A percentile compares a stretch with the other conserved stretches of the same genome.
phyloP scores from a whole-genome alignment of 805 yeast species.

The Candida lessepsii region DNA sequence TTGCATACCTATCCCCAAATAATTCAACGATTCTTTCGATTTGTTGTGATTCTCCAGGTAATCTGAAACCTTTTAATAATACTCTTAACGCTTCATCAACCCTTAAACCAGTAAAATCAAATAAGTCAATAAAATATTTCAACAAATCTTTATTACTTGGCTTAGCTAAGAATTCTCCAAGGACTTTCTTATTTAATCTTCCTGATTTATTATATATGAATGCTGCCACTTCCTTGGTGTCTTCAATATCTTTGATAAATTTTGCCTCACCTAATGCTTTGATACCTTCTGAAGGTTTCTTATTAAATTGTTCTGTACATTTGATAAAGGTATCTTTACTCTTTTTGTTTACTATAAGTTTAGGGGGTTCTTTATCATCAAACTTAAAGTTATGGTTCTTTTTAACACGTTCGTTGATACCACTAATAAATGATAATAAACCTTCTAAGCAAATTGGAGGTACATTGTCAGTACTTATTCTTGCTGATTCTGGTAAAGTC shows the following conservation, averaged over 20 bases:
- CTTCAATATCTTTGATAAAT: constrained; percentile 51
- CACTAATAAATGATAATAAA: constrained; percentile 64
- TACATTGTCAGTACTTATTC: constrained; percentile 74
- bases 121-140: constrained; percentile 59
- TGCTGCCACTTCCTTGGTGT: constrained; percentile 62
- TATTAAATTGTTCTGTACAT: constrained; percentile 75
- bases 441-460: constrained; percentile 96
- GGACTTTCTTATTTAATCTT: constrained; percentile 77
- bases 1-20: constrained; percentile 78
- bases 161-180: constrained; percentile 85
- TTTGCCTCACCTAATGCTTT: constrained; percentile 60
- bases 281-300: constrained; percentile 75
- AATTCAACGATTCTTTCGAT: constrained; percentile 88
- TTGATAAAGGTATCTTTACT: constrained; percentile 73
- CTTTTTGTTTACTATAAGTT: constrained; percentile 42
- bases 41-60: constrained; percentile 97
- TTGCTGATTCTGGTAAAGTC: constrained; percentile 83
- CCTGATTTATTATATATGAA: constrained; percentile 79
- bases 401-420: constrained; percentile 54
- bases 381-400: constrained; percentile 4
- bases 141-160: constrained; percentile 62
- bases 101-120: constrained; percentile 75
- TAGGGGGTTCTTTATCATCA: constrained; percentile 20
- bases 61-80: constrained; percentile 75
- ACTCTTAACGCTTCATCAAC: constrained; percentile 92